Conservation (phyloP, 2,329 filamentous ascomycete species). For the Fusarium annulatum region DNA sequence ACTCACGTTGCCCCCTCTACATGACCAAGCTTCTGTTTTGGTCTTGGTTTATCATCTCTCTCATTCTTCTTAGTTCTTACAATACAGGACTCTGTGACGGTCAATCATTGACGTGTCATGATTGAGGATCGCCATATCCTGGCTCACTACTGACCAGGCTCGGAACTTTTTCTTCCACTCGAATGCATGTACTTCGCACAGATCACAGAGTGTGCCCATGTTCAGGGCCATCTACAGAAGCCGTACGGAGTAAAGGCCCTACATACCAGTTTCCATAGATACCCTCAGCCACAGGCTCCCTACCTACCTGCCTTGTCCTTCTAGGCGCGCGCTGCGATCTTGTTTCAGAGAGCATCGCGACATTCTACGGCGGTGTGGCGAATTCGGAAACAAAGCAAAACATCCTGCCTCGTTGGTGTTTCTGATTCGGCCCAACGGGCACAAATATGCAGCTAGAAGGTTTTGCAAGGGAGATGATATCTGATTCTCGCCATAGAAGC, state of each 20-base stretch:
- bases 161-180: conserved; percentile 1
- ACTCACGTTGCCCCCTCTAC: not conserved
- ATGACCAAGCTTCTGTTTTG: conserved; percentile 3
- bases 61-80: not conserved
- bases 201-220: not conserved
- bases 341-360: conserved; percentile 30
- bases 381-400: conserved; percentile 35
- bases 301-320: not conserved
- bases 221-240: not conserved
- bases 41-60: not conserved
- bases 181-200: not conserved
- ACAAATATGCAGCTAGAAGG: conserved; percentile 19
- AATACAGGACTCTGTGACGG: not conserved
- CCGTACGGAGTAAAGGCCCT: not conserved
- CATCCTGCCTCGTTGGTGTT: not conserved
- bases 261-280: not conserved
- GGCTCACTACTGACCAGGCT: not conserved
- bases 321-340: not conserved
- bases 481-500: not conserved
- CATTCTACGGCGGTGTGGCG: conserved; percentile 43
- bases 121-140: not conserved
- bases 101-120: not conserved
- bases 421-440: conserved; percentile 14
- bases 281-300: conserved; percentile 9
- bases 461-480: conserved; percentile 6